Base-by-base conservation (phyloP, 1,139 yeast genomes). In the Pneumocystis oryctolagi region DNA sequence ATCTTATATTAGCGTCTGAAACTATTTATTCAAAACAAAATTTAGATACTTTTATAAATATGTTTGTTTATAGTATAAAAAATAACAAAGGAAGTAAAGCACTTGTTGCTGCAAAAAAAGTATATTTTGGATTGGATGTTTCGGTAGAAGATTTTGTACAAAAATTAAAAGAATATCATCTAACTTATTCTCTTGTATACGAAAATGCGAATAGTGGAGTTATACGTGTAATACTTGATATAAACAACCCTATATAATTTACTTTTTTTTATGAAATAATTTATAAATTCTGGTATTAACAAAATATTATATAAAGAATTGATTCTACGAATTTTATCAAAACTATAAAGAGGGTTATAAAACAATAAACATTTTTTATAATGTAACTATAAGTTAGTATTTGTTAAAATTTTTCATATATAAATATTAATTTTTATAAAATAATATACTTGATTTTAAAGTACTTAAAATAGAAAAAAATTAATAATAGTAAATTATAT, bases 391-490 rank as follows among this genome's bases (percentile, higher is more conserved):
- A 61, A 61, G 40, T 34, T 34, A 34, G 37, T 34, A 8, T 6
- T 34, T 5, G 37, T 2, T 34, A 6, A 34, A 34, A 4, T 34
- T 34, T n/a, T n/a, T n/a, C n/a, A n/a, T 95, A 68, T 87, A 77
- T 73, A 88, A 80, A 31, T 92, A 84, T 77, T 89, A 96, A 69
- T 88, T 84, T n/a, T n/a, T n/a, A n/a, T n/a, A n/a, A n/a, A n/a
- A n/a, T n/a, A n/a, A n/a, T n/a, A n/a, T n/a, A n/a, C n/a, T n/a
- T n/a, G n/a, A n/a, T n/a, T n/a, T n/a, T n/a, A n/a, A n/a, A n/a
- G n/a, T n/a, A n/a, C n/a, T n/a, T n/a, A n/a, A n/a, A n/a, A n/a
- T n/a, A n/a, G n/a, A n/a, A n/a, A n/a, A n/a, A n/a, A n/a, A n/a
- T n/a, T n/a, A n/a, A n/a, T n/a, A n/a, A n/a, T n/a, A n/a, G n/a